phyloP scores from a whole-genome alignment of 179 eudicot genomes.

The Spergularia azorica region DNA sequence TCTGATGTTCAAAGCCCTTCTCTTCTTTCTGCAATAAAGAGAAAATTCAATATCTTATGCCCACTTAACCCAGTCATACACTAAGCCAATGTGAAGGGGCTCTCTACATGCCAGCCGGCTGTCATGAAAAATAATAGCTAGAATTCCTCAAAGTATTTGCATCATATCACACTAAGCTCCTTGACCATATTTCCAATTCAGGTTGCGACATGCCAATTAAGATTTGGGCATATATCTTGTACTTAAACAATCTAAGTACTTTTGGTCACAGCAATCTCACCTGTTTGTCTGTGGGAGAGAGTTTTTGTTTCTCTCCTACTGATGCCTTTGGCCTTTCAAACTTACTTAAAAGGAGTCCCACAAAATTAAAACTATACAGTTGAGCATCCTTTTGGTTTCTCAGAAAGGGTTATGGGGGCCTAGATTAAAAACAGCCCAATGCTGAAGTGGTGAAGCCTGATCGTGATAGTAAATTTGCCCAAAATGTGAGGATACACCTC shows the following conservation, averaged over 20 bases:
- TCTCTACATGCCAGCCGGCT: not conserved
- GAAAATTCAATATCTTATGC: constrained; percentile 13
- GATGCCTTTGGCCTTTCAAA: too few species aligned
- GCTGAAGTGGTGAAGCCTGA: too few species aligned
- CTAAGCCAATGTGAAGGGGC: not conserved
- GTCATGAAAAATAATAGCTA: not conserved
- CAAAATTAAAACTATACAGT: too few species aligned
- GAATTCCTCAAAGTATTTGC: not conserved
- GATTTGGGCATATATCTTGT: not conserved
- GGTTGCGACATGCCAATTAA: not conserved
- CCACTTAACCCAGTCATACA: not conserved
- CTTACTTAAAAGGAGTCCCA: too few species aligned
- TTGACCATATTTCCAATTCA: not conserved
- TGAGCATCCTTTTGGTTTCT: not conserved
- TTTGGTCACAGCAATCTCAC: not conserved
- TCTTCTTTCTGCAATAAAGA: constrained; percentile 69
- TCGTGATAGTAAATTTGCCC: too few species aligned
- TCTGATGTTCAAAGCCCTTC: constrained; percentile 86
- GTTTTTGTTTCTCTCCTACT: too few species aligned
- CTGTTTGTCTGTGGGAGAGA: too few species aligned
- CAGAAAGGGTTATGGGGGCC: not conserved
- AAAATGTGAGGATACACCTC: too few species aligned
- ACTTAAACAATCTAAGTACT: not conserved
- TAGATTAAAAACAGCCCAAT: not conserved
- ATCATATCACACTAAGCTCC: not conserved